Evolutionary conservation across 208 protist species (phyloP), one percentile per base, ranked within the genome.

Genomic region (Naegleria fowleri): DNA sequence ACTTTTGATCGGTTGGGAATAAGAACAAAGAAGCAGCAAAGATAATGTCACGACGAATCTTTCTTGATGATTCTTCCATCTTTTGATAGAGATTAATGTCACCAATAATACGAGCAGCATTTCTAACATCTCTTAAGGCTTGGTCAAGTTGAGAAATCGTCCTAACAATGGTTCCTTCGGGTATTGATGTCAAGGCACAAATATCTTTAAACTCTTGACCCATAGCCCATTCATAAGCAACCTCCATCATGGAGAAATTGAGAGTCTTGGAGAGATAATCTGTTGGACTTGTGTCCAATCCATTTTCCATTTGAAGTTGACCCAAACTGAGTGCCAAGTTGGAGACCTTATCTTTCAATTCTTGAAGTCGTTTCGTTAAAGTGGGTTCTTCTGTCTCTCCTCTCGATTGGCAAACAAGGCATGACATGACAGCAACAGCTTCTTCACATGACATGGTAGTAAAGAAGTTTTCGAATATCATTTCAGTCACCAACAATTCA

Each of bases 401-500:
- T 41, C 38, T 91, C n/a, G 29, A 59, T 86, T 91, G 59, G 76
- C 52, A 86, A 41, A 88, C 85, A 58, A 40, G 84, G 55, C 48
- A 95, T 43, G 93, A 95, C 43, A 97, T 55, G 13, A 96, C 83
- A 0, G 95, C 91, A 13, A 96, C 95, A 90, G 93, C 90, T 58
- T 95, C 94, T 48, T 92, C 94, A 0, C 93, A 88, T 3, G 40
- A 48, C 6, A 97, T 86, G 9, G 92, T 88, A 15, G 92, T 93
- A n/a, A 97, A 92, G 5, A 93, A 58, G 67, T 95, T 95, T 59
- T 96, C 91, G 89, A 97, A 96, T 5, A 97, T 95, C 16, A 97
- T 89, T 85, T 97, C 95, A 5, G 95, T 95, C 3, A 95, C 93
- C 25, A 97, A 48, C 48, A 97, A 90, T 90, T 90, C 83, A 83